Percentiles rank a stretch among this genome's conserved stretches.
phyloP scores from a whole-genome alignment of 805 yeast species.

The Vanderwaltozyma polyspora region DNA sequence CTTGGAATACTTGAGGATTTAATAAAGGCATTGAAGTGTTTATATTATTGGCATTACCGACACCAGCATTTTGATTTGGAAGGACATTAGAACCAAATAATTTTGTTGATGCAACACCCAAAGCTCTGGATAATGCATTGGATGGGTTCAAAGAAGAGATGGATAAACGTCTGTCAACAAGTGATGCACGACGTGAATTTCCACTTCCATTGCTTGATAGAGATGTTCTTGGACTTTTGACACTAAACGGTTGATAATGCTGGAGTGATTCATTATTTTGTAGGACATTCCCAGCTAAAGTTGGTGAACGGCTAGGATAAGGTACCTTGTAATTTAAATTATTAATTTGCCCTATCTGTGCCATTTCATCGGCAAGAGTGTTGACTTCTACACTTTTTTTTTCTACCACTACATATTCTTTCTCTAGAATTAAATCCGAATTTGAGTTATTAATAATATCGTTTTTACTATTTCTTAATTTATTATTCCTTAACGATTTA shows the following conservation, averaged over 20 bases:
- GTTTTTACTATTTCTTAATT: background rate
- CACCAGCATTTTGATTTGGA: no score
- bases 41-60: constrained; percentile 12
- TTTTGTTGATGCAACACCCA: constrained; percentile 79
- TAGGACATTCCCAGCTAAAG: background rate
- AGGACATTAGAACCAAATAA: constrained; percentile 68
- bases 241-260: constrained; percentile 2
- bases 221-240: constrained; percentile 16
- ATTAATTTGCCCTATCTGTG: constrained; percentile 21
- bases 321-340: background rate
- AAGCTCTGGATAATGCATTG: constrained; percentile 78
- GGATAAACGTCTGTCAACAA: constrained; percentile 52
- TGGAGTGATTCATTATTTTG: constrained; percentile 1
- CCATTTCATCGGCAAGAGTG: constrained; percentile 88
- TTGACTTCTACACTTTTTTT: constrained; percentile 91
- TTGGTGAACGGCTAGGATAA: constrained; percentile 1
- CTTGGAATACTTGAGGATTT: constrained; percentile 21
- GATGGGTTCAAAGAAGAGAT: constrained; percentile 65
- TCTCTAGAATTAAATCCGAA: constrained; percentile 50
- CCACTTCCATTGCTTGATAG: constrained; percentile 40
- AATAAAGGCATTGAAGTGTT: constrained; percentile 14
- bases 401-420: constrained; percentile 89
- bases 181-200: constrained; percentile 46
- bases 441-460: constrained; percentile 2
- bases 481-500: background rate